Percentiles rank a stretch among this genome's conserved stretches.
Evolutionary conservation across 2,329 filamentous ascomycete species (phyloP).

Genomic region (Capronia epimyces): DNA sequence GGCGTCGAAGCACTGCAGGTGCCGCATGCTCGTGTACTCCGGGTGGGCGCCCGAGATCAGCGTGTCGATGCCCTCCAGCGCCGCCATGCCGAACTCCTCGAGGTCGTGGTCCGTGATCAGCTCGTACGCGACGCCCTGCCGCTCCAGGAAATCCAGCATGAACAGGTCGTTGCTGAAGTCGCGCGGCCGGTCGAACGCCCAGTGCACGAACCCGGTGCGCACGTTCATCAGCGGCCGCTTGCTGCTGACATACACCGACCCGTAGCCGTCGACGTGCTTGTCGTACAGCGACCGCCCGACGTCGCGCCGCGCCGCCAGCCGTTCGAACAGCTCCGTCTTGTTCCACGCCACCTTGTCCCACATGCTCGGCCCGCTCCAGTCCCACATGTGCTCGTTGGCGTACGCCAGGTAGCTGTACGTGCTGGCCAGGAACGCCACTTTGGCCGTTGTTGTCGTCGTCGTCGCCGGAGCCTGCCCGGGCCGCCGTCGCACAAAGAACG

Average conservation of each 20-base stretch:
- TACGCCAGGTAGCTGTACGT: constrained; percentile 40
- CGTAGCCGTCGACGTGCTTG: constrained; percentile 37
- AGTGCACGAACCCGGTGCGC: constrained; percentile 37
- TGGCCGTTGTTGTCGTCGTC: constrained; percentile 14
- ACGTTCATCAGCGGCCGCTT: constrained; percentile 38
- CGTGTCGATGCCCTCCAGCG: constrained; percentile 26
- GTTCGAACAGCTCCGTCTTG: constrained; percentile 13
- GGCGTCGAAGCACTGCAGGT: constrained; percentile 30
- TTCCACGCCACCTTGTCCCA: constrained; percentile 16
- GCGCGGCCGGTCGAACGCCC: constrained; percentile 36
- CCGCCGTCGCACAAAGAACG: constrained; percentile 37
- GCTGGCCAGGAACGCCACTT: constrained; percentile 33
- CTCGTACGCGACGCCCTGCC: constrained; percentile 33
- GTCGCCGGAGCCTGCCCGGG: too few species aligned
- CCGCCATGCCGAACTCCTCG: constrained; percentile 26
- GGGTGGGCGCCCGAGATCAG: constrained; percentile 35
- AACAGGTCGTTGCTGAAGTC: constrained; percentile 37
- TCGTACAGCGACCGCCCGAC: constrained; percentile 39
- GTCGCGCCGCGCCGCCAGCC: constrained; percentile 32
- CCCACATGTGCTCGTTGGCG: constrained; percentile 38
- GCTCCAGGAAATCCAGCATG: constrained; percentile 36
- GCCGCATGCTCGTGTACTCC: constrained; percentile 34
- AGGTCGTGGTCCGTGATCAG: constrained; percentile 38
- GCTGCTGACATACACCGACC: constrained; percentile 32
- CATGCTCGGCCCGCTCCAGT: constrained; percentile 29